Evolutionary conservation across 192 early-diverging fungal genomes (phyloP).

Genomic region (Kappamyces sp.): DNA sequence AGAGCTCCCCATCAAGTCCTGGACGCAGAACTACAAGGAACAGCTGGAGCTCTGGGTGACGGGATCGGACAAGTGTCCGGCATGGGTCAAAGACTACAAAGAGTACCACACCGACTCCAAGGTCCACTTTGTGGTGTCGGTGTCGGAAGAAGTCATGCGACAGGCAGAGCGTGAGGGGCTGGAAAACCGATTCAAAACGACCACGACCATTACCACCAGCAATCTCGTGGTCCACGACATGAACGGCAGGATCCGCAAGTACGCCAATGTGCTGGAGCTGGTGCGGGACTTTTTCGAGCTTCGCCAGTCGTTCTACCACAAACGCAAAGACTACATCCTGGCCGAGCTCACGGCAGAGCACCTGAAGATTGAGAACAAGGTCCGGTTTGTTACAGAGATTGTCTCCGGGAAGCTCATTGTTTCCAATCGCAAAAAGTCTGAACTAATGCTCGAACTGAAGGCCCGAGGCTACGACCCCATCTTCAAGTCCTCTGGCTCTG

Average conservation of each 20-base stretch:
- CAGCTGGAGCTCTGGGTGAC: conserved; percentile 69
- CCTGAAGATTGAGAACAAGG: conserved; percentile 69
- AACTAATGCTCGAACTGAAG: conserved; percentile 68
- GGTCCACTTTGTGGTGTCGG: conserved; percentile 60
- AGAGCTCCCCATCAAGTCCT: conserved; percentile 81
- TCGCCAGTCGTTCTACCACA: conserved; percentile 75
- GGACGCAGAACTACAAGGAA: conserved; percentile 88
- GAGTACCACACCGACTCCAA: conserved; percentile 64
- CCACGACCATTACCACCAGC: conserved; percentile 61
- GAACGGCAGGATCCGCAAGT: conserved; percentile 78
- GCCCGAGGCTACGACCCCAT: conserved; percentile 61
- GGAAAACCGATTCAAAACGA: conserved; percentile 76
- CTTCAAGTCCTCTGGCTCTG: conserved; percentile 35
- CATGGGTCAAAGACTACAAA: conserved; percentile 63
- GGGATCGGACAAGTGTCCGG: conserved; percentile 63
- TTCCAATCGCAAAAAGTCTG: conserved; percentile 77
- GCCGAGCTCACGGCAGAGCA: conserved; percentile 23
- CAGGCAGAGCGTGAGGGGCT: conserved; percentile 72
- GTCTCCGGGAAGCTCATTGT: conserved; percentile 75
- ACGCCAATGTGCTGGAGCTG: conserved; percentile 68
- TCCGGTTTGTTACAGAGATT: conserved; percentile 84
- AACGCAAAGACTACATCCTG: conserved; percentile 60
- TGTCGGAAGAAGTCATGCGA: conserved; percentile 62
- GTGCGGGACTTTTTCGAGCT: conserved; percentile 83
- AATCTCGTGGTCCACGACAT: conserved; percentile 96